Conservation (phyloP, 2,329 filamentous ascomycete genomes). For the Aureobasidium sp. region DNA sequence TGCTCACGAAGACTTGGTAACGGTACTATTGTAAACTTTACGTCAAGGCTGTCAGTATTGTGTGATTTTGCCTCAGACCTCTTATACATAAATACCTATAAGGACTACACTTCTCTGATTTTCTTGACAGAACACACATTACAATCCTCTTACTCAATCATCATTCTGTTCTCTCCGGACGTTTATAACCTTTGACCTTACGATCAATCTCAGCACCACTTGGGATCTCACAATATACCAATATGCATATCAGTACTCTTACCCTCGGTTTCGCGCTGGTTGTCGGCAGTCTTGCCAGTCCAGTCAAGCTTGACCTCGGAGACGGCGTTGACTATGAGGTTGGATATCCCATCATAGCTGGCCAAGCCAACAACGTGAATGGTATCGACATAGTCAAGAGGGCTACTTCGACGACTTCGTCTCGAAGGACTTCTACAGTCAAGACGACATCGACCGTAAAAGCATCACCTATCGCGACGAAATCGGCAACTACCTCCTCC, state of each 20-base stretch:
- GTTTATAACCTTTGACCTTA: not conserved
- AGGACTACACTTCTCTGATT: not conserved
- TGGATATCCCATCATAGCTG: not conserved
- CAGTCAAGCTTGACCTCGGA: not conserved
- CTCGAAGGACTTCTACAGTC: not conserved
- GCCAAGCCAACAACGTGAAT: not conserved
- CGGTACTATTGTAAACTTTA: not conserved
- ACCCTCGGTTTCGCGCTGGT: not conserved
- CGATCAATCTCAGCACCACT: not conserved
- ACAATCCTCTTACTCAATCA: no score
- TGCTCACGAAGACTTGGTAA: not conserved
- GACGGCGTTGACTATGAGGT: not conserved
- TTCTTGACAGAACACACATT: not conserved
- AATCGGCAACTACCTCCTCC: not conserved
- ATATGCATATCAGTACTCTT: not conserved
- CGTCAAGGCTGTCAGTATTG: not conserved
- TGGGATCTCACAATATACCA: not conserved
- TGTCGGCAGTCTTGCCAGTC: not conserved
- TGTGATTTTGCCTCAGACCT: not conserved
- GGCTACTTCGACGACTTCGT: not conserved
- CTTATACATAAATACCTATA: not conserved
- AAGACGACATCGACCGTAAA: not conserved
- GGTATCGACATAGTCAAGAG: not conserved
- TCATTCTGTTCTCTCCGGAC: no score
- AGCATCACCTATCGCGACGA: not conserved